Evolutionary conservation across 768 basidiomycete species (phyloP), one percentile per base, ranked within the genome.

Genomic region (Phlegmacium glaucopus): DNA sequence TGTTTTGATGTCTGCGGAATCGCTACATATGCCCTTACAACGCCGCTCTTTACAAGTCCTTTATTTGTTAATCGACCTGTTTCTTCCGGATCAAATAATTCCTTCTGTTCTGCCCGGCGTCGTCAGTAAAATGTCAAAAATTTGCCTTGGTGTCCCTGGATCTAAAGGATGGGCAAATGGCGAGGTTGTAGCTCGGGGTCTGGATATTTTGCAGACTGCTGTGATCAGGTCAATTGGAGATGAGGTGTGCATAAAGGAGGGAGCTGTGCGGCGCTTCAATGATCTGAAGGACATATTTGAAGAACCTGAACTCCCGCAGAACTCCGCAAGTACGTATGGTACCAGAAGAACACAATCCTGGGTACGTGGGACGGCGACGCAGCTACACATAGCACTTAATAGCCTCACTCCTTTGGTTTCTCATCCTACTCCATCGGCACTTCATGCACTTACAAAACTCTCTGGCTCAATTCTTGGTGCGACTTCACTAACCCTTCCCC

Each of bases 31-130:
- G 4, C 63, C 77, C n/a, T 67, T 94, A 30, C 90, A 92, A 54
- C 68, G 70, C 12, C 49, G 73, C 4, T 86, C 87, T 10, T 72
- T 95, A 15, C 71, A 80, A 17, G 60, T 83, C 16, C 61, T 90
- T 5, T 65, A 66, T 26, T 55, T 79, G 11, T 63, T 93, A 28
- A 60, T 94, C 48, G 71, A 78, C 4, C 59, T 74, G 8, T 79
- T 82, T 54, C 74, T 83, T 51, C 77, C 80, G n/a, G 72, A 76
- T 34, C 53, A 67, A 37, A 53, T 80, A 4, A 46, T 75, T 16
- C 85, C 85, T 8, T 81, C 87, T 10, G 72, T 97, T 22, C 70
- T 97, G 25, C 94, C 94, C 1, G 94, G 94, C 1, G 76, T 87
- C 27, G 77, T 91, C 50, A 94, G 90, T 57, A 65, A 76, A 13